Conservation (phyloP, 331 rosid species). For the Pyracantha coccinea region DNA sequence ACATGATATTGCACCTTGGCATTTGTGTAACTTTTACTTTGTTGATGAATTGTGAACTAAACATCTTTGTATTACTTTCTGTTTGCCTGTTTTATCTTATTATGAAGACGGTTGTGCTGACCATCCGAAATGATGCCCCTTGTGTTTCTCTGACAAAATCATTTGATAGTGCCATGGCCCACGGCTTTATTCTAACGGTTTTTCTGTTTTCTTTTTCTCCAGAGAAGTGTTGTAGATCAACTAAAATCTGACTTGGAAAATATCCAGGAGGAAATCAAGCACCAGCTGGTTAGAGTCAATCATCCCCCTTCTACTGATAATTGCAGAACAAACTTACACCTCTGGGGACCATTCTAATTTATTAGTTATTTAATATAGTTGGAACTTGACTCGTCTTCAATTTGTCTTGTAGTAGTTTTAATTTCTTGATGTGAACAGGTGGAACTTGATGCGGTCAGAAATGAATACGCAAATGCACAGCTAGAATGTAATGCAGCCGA, state of each 20-base stretch:
- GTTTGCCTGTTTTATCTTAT: neutral
- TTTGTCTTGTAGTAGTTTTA: neutral
- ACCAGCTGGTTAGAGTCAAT: slow-evolving; percentile 56
- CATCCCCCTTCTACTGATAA: neutral
- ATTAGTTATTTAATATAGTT: no score
- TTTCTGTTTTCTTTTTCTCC: slow-evolving; percentile 18
- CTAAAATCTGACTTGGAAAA: slow-evolving; percentile 76
- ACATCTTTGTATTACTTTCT: neutral
- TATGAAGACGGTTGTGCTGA: neutral
- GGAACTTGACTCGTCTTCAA: neutral
- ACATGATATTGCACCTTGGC: neutral
- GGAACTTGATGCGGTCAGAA: slow-evolving; percentile 72
- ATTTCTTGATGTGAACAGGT: slow-evolving; percentile 32
- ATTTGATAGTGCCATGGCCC: neutral
- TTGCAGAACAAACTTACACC: neutral
- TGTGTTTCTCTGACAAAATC: neutral
- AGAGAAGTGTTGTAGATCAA: slow-evolving; percentile 76
- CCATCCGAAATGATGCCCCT: neutral
- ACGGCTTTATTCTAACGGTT: neutral
- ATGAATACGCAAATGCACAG: slow-evolving; percentile 70
- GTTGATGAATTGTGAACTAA: neutral
- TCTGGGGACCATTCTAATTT: neutral
- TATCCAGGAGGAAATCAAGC: slow-evolving; percentile 69
- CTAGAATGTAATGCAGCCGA: slow-evolving; percentile 94
- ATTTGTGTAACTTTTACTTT: neutral